Evolutionary conservation across 345 rosid species (phyloP).

Genomic region (Hirschfeldia incana): DNA sequence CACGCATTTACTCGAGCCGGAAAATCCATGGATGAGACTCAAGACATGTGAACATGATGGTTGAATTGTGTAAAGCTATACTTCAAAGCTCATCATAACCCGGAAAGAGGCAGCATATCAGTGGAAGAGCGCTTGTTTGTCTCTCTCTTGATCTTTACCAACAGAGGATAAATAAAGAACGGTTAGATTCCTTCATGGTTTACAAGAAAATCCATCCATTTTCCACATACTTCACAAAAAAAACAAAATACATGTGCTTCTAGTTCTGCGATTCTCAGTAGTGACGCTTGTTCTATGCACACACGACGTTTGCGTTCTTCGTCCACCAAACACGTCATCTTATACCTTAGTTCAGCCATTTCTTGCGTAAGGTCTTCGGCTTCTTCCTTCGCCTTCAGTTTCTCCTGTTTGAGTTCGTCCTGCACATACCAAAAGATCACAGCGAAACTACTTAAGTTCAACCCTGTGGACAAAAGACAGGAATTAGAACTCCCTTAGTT

Average conservation of each 20-base stretch:
- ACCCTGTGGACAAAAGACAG: not conserved
- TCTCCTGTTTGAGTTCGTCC: constrained; percentile 72
- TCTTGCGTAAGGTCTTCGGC: constrained; percentile 92
- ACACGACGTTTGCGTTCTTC: constrained; percentile 89
- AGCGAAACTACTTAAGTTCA: constrained; percentile 3
- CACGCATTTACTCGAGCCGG: not conserved
- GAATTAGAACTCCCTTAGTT: not conserved
- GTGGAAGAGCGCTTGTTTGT: constrained; percentile 9
- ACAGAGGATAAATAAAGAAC: not conserved
- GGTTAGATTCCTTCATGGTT: not conserved
- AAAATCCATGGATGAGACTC: not conserved
- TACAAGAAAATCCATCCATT: too few species aligned
- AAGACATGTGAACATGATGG: not conserved
- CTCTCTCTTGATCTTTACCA: constrained; percentile 36
- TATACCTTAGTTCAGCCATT: constrained; percentile 94
- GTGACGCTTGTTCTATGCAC: constrained; percentile 71
- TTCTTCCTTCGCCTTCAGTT: constrained; percentile 83
- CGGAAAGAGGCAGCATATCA: constrained; percentile 9
- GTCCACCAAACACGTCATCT: constrained; percentile 78
- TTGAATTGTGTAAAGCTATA: constrained; percentile 37
- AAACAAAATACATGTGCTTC: constrained; percentile 45
- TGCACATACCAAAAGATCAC: not conserved
- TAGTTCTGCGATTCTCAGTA: constrained; percentile 82
- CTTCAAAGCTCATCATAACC: constrained; percentile 12
- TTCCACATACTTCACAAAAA: not conserved